Evolutionary conservation across 2,329 filamentous ascomycete genomes (phyloP), one percentile per base, ranked within the genome.

Genomic region (Trichoderma sp.): DNA sequence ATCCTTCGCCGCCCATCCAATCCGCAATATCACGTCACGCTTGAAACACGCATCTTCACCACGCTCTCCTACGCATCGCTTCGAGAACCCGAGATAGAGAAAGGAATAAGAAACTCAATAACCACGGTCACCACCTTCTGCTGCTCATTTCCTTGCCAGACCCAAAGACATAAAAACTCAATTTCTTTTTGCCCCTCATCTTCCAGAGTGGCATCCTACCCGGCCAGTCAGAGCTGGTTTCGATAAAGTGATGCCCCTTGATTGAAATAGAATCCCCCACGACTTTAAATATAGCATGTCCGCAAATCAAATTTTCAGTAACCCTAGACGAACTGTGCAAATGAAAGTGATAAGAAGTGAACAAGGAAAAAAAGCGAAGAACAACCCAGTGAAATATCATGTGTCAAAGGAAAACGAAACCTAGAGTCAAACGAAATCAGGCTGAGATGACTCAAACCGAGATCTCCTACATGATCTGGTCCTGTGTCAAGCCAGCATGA

Each of bases 381-480:
- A 28, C 17, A 36, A 61, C 66, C 43, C 66, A n/a, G 59, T 28
- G 12, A 17, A 34, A 55, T 9, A 34, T 34, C 30, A 66, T 32
- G 30, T 47, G 39, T 53, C 6, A 70, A 57, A 28, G 17, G n/a
- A 43, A 62, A 17, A 62, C 5, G 34, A 28, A 47, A 53, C 43
- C 43, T 12, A 59, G n/a, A 15, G 55, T 12, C 17, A 34, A 34
- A 11, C 7, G 5, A 34, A 34, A 6, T n/a, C 39, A 34, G 34
- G 36, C 32, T 47, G 20, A 39, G 23, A 17, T 55, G 30, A 47
- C 39, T 17, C 28, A 28, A 50, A 70, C 28, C 28, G 47, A 47
- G 26, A 58, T 12, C 34, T 9, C n/a, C 53, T 84, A 98, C 95
- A 98, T 97, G 83, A 98, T 98, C 85, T 98, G 95, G 80, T 98